Conservation (phyloP, 2,329 filamentous ascomycete genomes). For the Ceratocystis ficicola region DNA sequence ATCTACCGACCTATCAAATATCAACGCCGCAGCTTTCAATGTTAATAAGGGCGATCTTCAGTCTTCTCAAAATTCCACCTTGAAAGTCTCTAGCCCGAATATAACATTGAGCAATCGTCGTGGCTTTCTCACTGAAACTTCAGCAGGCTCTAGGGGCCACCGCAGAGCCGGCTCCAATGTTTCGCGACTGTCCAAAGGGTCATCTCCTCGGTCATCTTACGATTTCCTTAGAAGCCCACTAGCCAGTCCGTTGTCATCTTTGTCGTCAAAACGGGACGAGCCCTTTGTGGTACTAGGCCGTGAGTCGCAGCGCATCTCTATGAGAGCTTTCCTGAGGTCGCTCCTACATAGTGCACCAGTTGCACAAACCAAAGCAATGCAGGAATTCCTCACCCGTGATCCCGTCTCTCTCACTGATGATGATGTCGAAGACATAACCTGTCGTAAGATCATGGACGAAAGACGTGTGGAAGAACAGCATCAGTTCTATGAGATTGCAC, state of each 20-base stretch:
- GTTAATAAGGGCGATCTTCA: slow-evolving; percentile 8
- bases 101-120: slow-evolving; percentile 8
- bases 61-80: background rate
- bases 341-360: slow-evolving; percentile 75
- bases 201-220: slow-evolving; percentile 23
- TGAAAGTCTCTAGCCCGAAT: slow-evolving; percentile 7
- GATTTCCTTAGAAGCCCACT: slow-evolving; percentile 20
- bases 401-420: slow-evolving; percentile 66
- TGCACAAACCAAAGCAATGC: slow-evolving; percentile 68
- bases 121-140: slow-evolving; percentile 6
- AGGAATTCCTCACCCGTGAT: slow-evolving; percentile 67
- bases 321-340: slow-evolving; percentile 80
- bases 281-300: slow-evolving; percentile 46
- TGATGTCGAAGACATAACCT: slow-evolving; percentile 68
- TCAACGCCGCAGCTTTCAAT: slow-evolving; percentile 1
- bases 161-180: slow-evolving; percentile 25
- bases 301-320: slow-evolving; percentile 80
- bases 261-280: slow-evolving; percentile 19
- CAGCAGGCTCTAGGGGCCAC: slow-evolving; percentile 23
- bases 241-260: slow-evolving; percentile 16
- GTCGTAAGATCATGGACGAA: slow-evolving; percentile 71
- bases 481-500: slow-evolving; percentile 88
- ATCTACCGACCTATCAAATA: slow-evolving; percentile 49
- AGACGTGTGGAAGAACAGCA: slow-evolving; percentile 85
- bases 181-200: slow-evolving; percentile 15